Conservation (phyloP, 177 flowering plant species). For the Telopea speciosissima region DNA sequence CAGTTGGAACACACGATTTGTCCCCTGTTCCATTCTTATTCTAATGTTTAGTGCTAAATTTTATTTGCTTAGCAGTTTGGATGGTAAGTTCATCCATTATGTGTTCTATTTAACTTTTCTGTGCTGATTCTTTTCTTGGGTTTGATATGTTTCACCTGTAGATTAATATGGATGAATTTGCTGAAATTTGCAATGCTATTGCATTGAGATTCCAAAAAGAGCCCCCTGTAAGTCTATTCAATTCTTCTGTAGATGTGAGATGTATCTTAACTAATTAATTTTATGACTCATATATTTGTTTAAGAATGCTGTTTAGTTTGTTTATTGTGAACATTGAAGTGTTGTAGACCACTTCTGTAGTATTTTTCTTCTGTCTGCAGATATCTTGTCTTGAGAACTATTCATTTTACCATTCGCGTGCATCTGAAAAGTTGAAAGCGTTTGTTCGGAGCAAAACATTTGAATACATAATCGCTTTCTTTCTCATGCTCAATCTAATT, state of each 20-base stretch:
- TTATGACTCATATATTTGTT: background rate
- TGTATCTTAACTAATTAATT: background rate
- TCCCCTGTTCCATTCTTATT: background rate
- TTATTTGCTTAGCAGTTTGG: background rate
- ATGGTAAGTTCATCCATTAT: background rate
- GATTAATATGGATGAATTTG: slow-evolving; percentile 83
- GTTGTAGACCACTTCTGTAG: slow-evolving; percentile 4
- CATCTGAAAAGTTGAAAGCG: slow-evolving; percentile 54
- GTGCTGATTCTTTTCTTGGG: background rate
- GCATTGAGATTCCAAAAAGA: slow-evolving; percentile 79
- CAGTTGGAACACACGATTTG: background rate
- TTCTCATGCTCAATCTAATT: slow-evolving; percentile 67
- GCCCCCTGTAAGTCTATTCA: slow-evolving; percentile 49
- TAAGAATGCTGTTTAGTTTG: background rate
- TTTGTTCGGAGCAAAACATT: slow-evolving; percentile 68
- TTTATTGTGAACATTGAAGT: background rate
- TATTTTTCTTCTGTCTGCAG: slow-evolving; percentile 40
- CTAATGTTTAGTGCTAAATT: background rate
- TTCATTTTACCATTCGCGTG: slow-evolving; percentile 58
- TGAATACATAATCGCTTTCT: slow-evolving; percentile 55
- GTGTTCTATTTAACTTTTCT: background rate
- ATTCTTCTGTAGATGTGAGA: background rate
- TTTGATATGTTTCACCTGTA: slow-evolving; percentile 18
- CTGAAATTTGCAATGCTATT: slow-evolving; percentile 86
- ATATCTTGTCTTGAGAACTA: slow-evolving; percentile 56